These are phyloP conservation scores for Isoetes taiwanensis DNA, from an alignment of 75 land plant species.

Conservation along the genomic window DNA sequence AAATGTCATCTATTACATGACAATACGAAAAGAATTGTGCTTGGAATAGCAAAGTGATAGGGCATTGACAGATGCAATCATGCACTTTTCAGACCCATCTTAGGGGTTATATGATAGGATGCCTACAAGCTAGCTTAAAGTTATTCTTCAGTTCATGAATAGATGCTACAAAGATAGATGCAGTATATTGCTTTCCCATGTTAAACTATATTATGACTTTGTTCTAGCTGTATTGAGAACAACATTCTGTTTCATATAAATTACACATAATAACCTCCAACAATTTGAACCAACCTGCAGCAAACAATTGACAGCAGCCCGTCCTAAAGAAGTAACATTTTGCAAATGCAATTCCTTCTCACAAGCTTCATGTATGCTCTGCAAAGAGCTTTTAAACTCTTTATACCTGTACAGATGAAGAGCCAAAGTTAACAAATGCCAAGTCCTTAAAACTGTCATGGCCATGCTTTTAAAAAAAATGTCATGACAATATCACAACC, in stretches of 20 bases:
- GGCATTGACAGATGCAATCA: too few relatives aligned
- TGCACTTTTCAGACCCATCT: too few relatives aligned
- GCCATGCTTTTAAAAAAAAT: not conserved
- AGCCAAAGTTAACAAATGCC: not conserved
- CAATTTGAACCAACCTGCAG: constrained; percentile 58
- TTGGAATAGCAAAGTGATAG: not conserved
- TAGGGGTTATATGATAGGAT: too few relatives aligned
- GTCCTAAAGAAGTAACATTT: constrained; percentile 34
- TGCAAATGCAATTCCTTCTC: constrained; percentile 22
- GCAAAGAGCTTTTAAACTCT: constrained; percentile 64
- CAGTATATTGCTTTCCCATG: too few relatives aligned
- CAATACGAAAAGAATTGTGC: not conserved
- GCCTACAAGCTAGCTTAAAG: too few relatives aligned
- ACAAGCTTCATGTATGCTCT: constrained; percentile 18
- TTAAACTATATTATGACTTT: too few relatives aligned
- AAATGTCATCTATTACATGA: too few relatives aligned
- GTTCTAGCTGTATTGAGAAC: too few relatives aligned
- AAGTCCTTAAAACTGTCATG: not conserved
- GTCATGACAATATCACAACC: not conserved
- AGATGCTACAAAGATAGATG: too few relatives aligned
- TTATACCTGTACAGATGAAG: constrained; percentile 44
- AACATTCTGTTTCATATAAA: too few relatives aligned
- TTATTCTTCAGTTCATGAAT: too few relatives aligned
- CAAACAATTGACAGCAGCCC: constrained; percentile 50
- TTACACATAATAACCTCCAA: too few relatives aligned